Evolutionary conservation across 768 basidiomycete species (phyloP), one percentile per base, ranked within the genome.

Genomic region (Russula lepida): DNA sequence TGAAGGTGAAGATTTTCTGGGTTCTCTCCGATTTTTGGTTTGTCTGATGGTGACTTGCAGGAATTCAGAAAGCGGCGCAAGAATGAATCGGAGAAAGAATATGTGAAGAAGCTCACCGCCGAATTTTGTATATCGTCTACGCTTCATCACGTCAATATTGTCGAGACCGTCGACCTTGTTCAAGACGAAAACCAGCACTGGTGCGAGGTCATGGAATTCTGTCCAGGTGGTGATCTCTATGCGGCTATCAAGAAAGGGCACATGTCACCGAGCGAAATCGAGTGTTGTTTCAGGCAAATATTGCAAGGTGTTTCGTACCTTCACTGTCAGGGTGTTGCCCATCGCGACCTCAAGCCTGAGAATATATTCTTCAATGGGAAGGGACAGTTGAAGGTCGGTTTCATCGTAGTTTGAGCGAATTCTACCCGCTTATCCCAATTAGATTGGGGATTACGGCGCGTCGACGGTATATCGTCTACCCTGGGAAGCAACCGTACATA

Each of bases 151-250:
- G 77, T 84, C 69, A 98, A 98, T 72, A 83, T 98, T 68, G 95
- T 98, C 70, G 95, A 98, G 77, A 99, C 95, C 6, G 95, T 99
- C 60, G 95, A 99, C 73, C 85, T 99, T 61, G 89, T 99, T n/a
- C 97, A 99, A 69, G 97, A 99, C 74, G 95, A 99, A 75, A 83
- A 77, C 64, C 86, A 92, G 64, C 86, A 93, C 70, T 99, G 95
- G 95, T 99, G 95, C 71, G 97, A 98, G 73, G 95, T 99, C 49
- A 98, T 99, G 95, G 97, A 98, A 73, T 99, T 93, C 71, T 99
- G 95, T 70, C 94, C 94, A 4, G 97, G 97, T 47, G 95, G 95
- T 2, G 95, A 99, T 75, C 79, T 99, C 37, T 99, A 99, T 71
- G 95, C 95, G 28, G 95, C 94, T 39, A 99, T 99, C 76, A 98